Percentiles rank a stretch among this genome's conserved stretches.
Evolutionary conservation across 2,329 filamentous ascomycete species (phyloP).

Genomic region (Penicillium nordicum): DNA sequence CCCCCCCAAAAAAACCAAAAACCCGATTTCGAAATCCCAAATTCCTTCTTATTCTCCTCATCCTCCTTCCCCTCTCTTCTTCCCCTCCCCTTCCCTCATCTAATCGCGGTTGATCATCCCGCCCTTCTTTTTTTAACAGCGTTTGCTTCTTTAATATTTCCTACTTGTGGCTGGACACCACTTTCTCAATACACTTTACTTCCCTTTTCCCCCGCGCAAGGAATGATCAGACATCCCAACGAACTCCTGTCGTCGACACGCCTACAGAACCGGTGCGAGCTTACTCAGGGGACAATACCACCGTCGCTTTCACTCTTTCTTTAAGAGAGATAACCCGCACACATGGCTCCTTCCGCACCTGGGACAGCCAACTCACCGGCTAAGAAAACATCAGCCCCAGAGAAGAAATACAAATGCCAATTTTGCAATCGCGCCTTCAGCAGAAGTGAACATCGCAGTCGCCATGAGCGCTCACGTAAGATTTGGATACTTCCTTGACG

Average conservation of each 20-base stretch:
- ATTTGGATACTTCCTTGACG: slow-evolving; percentile 32
- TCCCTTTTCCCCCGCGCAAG: slow-evolving; percentile 33
- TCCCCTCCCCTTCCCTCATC: slow-evolving; percentile 17
- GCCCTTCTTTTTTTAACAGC: slow-evolving; percentile 21
- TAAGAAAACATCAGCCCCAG: slow-evolving; percentile 80
- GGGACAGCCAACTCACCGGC: slow-evolving; percentile 67
- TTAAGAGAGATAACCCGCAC: slow-evolving; percentile 25
- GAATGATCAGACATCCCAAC: slow-evolving; percentile 45
- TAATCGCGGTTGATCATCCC: slow-evolving; percentile 23
- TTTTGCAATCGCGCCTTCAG: slow-evolving; percentile 98
- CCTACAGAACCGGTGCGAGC: slow-evolving; percentile 44
- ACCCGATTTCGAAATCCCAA: slow-evolving; percentile 15
- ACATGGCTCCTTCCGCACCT: slow-evolving; percentile 50
- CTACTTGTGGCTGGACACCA: slow-evolving; percentile 39
- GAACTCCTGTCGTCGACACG: slow-evolving; percentile 40
- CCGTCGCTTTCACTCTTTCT: slow-evolving; percentile 23
- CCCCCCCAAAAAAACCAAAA: slow-evolving; percentile 13
- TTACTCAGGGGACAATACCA: slow-evolving; percentile 41
- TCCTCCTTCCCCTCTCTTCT: slow-evolving; percentile 17
- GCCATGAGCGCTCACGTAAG: slow-evolving; percentile 98
- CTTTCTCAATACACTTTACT: slow-evolving; percentile 23
- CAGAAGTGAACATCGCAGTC: slow-evolving; percentile 91
- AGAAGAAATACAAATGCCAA: slow-evolving; percentile 99
- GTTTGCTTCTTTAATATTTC: slow-evolving; percentile 15
- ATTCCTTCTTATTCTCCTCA: slow-evolving; percentile 25